Evolutionary conservation across 75 land plant genomes (phyloP), one percentile per base, ranked within the genome.

Genomic region (Pinus albicaulis): DNA sequence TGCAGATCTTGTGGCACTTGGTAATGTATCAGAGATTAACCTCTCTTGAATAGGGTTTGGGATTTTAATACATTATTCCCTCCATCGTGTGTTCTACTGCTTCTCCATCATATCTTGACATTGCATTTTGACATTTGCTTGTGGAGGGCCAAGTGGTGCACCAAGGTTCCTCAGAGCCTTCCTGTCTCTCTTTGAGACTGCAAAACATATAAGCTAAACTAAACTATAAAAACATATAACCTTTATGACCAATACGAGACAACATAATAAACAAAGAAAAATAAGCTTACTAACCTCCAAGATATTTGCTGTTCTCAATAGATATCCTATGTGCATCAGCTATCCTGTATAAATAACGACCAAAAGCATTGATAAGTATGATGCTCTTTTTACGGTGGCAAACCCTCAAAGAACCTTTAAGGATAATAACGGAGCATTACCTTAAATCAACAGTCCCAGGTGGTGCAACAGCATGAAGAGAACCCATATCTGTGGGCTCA

Each of bases 241-340:
- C 2, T 68, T 20, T 0, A 20, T 38, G n/a, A 38, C 36, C 3
- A 68, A 38, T 20, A 68, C 3, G 7, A 41, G 38, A 38, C 11
- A 41, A 36, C 31, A 65, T 57, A 74, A 25, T 15, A 57, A 44
- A 55, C 0, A 11, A 57, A 23, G 38, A 48, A 57, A 71, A 7
- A 10, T 26, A 38, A 81, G 16, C 5, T 20, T 2, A 85, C 93
- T 17, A 71, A 95, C 98, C 99, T 92, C 99, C 99, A 68, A 98
- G 98, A 80, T 92, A 98, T 80, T 98, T 98, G 88, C 95, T 92
- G 81, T 98, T 95, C 83, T 95, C 99, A 62, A 98, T 98, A 52
- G 99, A 98, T 83, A 98, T 81, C 81, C 89, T 92, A 55, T 92
- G 89, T 24, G 93, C 95, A 83, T 98, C 99, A 56, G 92, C 82